phyloP scores from a whole-genome alignment of 2,329 filamentous ascomycete species.

The Mariannaea elegans region DNA sequence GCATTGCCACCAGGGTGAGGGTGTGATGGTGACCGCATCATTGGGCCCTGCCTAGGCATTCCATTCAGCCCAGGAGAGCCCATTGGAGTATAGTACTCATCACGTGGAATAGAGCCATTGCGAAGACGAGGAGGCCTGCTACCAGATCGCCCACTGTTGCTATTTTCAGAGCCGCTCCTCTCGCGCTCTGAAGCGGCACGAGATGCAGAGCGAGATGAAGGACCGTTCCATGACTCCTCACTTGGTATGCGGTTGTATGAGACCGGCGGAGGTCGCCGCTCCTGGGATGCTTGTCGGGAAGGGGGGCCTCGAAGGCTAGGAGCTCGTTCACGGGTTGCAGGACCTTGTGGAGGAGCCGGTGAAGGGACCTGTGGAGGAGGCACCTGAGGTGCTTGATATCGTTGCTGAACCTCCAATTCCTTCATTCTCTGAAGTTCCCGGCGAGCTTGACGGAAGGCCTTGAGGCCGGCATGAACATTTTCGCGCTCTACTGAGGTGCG shows the following conservation, averaged over 20 bases:
- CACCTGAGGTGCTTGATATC: constrained; percentile 45
- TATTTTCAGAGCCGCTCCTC: constrained; percentile 65
- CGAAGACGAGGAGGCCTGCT: constrained; percentile 52
- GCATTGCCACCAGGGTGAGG: constrained; percentile 38
- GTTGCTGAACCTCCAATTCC: constrained; percentile 59
- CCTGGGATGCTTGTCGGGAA: constrained; percentile 53
- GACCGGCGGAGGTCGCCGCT: constrained; percentile 55
- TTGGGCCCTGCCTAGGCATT: constrained; percentile 41
- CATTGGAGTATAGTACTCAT: constrained; percentile 45
- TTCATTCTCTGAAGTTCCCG: constrained; percentile 65
- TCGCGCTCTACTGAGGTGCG: constrained; percentile 46
- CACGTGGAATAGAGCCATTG: constrained; percentile 49
- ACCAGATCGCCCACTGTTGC: constrained; percentile 52
- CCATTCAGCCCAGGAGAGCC: constrained; percentile 36
- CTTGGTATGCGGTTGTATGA: constrained; percentile 56
- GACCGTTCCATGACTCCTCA: constrained; percentile 50
- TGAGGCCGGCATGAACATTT: constrained; percentile 59
- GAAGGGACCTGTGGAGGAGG: constrained; percentile 17
- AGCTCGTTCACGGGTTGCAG: constrained; percentile 28
- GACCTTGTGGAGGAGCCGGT: constrained; percentile 5
- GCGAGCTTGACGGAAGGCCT: constrained; percentile 65
- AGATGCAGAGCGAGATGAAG: constrained; percentile 41
- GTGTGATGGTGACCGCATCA: constrained; percentile 57
- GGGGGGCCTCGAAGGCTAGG: constrained; percentile 37
- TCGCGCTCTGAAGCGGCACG: constrained; percentile 55